Conservation (phyloP, 108 stramenopile genomes). For the Pseudonitzschia multistriata region DNA sequence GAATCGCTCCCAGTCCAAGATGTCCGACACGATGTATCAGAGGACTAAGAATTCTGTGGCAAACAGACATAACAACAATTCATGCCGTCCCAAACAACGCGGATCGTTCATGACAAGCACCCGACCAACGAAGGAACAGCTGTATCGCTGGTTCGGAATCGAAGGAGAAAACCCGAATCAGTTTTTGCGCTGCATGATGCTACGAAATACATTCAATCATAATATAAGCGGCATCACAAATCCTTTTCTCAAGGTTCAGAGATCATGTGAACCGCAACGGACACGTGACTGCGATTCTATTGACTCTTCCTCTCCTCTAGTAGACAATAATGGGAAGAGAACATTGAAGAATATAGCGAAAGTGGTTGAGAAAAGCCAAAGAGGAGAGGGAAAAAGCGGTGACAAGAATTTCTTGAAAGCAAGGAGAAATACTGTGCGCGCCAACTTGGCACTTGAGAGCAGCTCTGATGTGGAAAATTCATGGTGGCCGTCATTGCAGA, state of each 20-base stretch:
- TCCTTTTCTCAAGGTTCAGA: conserved; percentile 33
- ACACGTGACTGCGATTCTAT: background rate
- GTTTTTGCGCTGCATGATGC: conserved; percentile 21
- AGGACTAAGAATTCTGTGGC: background rate
- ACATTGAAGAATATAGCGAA: background rate
- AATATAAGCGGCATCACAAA: conserved; percentile 48
- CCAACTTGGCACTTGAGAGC: background rate
- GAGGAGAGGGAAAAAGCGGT: background rate
- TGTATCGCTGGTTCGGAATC: conserved; percentile 25
- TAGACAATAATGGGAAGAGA: background rate
- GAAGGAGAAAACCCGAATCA: conserved; percentile 22
- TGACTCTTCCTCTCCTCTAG: background rate
- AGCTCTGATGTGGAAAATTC: conserved; percentile 5
- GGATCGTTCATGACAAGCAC: conserved; percentile 26
- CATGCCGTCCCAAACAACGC: background rate
- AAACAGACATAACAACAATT: background rate
- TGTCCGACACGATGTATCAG: no score
- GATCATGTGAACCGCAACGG: background rate
- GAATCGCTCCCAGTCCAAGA: conserved; percentile 21
- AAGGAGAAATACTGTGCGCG: background rate
- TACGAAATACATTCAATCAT: conserved; percentile 42
- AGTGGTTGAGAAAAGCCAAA: background rate
- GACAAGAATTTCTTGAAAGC: background rate
- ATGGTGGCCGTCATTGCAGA: conserved; percentile 16
- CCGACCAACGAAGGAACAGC: conserved; percentile 17